Conservation (phyloP, 805 yeast genomes). For the Barnettozyma pratensis region DNA sequence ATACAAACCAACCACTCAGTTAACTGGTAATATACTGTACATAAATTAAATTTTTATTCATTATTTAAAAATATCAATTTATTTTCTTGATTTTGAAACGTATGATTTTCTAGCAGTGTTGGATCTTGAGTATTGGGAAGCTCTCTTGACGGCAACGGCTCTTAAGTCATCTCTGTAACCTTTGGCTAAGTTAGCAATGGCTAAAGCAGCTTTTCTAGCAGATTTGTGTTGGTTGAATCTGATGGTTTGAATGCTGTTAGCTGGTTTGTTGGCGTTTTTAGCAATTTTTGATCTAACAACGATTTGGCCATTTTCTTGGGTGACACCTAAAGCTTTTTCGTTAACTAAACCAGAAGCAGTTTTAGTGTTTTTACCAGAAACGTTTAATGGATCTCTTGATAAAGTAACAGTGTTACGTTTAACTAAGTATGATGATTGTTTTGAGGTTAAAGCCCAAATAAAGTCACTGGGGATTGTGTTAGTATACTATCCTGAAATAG, state of each 20-base stretch:
- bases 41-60: constrained; percentile 10
- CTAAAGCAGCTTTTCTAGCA: constrained; percentile 38
- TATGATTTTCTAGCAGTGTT: constrained; percentile 32
- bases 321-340: constrained; percentile 44
- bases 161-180: constrained; percentile 46
- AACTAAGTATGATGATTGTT: constrained; percentile 42
- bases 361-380: constrained; percentile 40
- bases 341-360: constrained; percentile 43
- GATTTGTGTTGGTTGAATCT: constrained; percentile 39
- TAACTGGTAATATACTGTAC: constrained; percentile 4
- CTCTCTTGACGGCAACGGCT: constrained; percentile 43
- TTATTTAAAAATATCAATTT: constrained; percentile 7
- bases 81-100: constrained; percentile 23
- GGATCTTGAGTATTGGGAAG: constrained; percentile 38
- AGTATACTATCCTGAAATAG: constrained; percentile 8
- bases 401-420: constrained; percentile 39
- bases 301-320: constrained; percentile 34
- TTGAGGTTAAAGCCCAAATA: constrained; percentile 47
- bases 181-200: constrained; percentile 38
- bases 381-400: constrained; percentile 48
- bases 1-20: too few relatives aligned
- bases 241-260: constrained; percentile 32
- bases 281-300: constrained; percentile 37
- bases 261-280: constrained; percentile 44
- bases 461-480: constrained; percentile 33